Base-by-base conservation (phyloP, 139 green algal genomes). In the Picochlorum sp. region DNA sequence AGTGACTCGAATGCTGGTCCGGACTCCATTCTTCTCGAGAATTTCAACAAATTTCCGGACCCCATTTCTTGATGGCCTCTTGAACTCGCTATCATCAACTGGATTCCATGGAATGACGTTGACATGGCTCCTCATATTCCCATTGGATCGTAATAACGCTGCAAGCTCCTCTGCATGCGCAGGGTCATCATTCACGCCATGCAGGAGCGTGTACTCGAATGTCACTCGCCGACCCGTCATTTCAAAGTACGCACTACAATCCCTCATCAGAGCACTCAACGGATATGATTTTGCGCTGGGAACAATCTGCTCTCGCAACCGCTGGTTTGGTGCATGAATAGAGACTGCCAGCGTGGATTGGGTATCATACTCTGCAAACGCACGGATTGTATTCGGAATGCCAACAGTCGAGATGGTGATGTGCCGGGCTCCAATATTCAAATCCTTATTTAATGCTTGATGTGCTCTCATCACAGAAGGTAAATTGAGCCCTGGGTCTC, bases 401-500 rank as follows among this genome's bases (percentile, higher is more conserved):
- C 91, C 94, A n/a, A 98, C 94, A 1, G 94, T 98, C n/a, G 77
- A 91, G 45, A 99, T 88, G 23, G 94, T 98, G 62, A 99, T 95
- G 71, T 83, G 81, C 45, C 85, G 83, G 13, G 71, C 83, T 24
- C 83, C 89, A 18, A 99, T 89, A 52, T 88, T 87, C 37, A 98
- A 45, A 18, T 89, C 76, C 60, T 86, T 60, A 75, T 96, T 96
- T 20, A 99, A 64, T 16, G 79, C 71, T 4, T 67, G 28, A 31
- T 80, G 69, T 4, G 93, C 84, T 1, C 52, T 30, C 15, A 91
- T 13, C 6, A 98, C 94, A 28, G 72, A 66, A 0, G 75, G 80
- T 49, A 97, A 62, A 78, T 97, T 97, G 1, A 98, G 81, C 69
- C 97, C 65, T n/a, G 87, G 91, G 78, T 97, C 91, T 2, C 91